Evolutionary conservation across 768 basidiomycete species (phyloP).

Genomic region (Termitomyces sp.): DNA sequence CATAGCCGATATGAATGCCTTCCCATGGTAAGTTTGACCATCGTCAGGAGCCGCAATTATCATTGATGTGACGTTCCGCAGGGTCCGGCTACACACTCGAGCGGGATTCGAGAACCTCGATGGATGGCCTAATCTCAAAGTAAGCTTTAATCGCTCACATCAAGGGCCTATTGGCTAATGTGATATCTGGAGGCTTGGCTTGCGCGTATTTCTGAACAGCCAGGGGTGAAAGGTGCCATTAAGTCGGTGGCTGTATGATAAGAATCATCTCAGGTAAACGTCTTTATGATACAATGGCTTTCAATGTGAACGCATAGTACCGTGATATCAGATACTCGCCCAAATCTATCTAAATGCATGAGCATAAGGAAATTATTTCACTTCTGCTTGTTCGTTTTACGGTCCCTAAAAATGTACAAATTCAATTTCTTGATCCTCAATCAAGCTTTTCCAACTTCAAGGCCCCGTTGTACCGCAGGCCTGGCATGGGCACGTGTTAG

Average conservation of each 20-base stretch:
- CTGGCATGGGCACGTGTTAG: slow-evolving; percentile 15
- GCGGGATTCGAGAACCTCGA: slow-evolving; percentile 27
- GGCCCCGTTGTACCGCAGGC: slow-evolving; percentile 18
- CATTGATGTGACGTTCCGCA: slow-evolving; percentile 18
- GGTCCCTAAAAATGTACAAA: background rate
- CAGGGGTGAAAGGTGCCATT: slow-evolving; percentile 14
- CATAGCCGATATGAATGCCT: slow-evolving; percentile 69
- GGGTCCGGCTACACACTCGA: slow-evolving; percentile 48
- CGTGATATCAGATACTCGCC: too few species aligned
- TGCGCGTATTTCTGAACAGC: slow-evolving; percentile 5
- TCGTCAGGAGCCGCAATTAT: background rate
- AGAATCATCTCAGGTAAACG: too few species aligned
- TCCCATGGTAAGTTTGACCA: slow-evolving; percentile 48
- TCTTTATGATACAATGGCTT: background rate
- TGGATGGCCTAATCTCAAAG: slow-evolving; percentile 19
- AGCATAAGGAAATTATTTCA: background rate
- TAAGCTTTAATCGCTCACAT: background rate
- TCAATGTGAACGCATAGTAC: too few species aligned
- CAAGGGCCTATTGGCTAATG: background rate
- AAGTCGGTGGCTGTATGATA: slow-evolving; percentile 4
- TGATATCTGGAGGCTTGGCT: slow-evolving; percentile 11
- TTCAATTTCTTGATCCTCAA: too few species aligned
- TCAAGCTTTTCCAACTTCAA: slow-evolving; percentile 12
- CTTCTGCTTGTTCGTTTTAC: background rate
- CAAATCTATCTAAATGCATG: too few species aligned